Percentiles rank a stretch among this genome's conserved stretches.
Conservation (phyloP, 1,284 basidiomycete genomes). For the Rhodofomes roseus region DNA sequence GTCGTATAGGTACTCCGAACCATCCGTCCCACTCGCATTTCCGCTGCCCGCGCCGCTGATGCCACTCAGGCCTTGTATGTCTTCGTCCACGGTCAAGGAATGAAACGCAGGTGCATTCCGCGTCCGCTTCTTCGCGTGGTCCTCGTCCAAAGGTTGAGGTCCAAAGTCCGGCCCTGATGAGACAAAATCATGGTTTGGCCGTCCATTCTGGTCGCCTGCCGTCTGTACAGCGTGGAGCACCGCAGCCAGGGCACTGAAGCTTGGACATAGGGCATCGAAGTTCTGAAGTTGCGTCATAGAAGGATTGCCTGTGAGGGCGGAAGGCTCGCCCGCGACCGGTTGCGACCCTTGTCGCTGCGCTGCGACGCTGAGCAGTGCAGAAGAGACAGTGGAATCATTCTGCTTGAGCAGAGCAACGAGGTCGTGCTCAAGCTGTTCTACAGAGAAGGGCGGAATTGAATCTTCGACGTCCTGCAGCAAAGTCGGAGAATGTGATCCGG, state of each 20-base stretch:
- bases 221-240: conserved; percentile 72
- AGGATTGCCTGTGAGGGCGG: conserved; percentile 8
- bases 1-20: conserved; percentile 54
- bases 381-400: conserved; percentile 60
- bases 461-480: conserved; percentile 21
- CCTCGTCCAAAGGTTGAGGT: conserved; percentile 38
- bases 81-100: conserved; percentile 59
- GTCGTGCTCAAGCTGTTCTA: conserved; percentile 71
- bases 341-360: conserved; percentile 46
- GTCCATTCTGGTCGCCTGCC: conserved; percentile 48
- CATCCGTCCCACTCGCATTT: conserved; percentile 34
- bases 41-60: conserved; percentile 14
- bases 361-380: conserved; percentile 55
- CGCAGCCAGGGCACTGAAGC: conserved; percentile 61
- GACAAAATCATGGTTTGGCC: conserved; percentile 39
- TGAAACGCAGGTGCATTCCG: conserved; percentile 72
- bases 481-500: conserved; percentile 10
- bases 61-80: conserved; percentile 14
- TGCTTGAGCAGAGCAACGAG: conserved; percentile 67
- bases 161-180: conserved; percentile 39
- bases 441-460: conserved; percentile 42
- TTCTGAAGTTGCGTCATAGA: background rate
- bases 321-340: conserved; percentile 1
- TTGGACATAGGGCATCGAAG: conserved; percentile 36
- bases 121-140: conserved; percentile 50